Base-by-base conservation (phyloP, 2,329 filamentous ascomycete genomes). In the Pseudocercospora fuligena region DNA sequence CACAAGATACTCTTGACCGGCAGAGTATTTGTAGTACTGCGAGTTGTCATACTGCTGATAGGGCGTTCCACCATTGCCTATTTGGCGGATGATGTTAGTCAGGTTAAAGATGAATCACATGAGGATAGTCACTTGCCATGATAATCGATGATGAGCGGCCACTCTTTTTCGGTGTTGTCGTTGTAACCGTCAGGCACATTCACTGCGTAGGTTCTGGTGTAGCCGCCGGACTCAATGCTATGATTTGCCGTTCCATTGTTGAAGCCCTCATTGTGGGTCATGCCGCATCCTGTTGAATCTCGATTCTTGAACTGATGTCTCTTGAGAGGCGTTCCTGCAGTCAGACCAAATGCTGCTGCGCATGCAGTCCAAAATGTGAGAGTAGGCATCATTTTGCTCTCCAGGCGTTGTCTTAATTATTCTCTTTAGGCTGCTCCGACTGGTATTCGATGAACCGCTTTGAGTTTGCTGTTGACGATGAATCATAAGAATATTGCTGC, bases 101-200 rank as follows among this genome's bases (percentile, higher is more conserved):
- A 25, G 23, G 4, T 31, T 19, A 3, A 19, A 6, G 6, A 7
- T 25, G 19, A 21, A 25, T 82, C 9, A 19, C 29, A 16, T 21
- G 14, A 25, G 9, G 33, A n/a, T 9, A 9, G 14, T 19, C 14
- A 58, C 56, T 40, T 40, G 33, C 56, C 84, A 64, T 85, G 83
- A 69, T 81, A 85, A 5, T 84, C 84, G 36, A 86, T 75, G 40
- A 85, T 82, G 29, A 86, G 63, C 8, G 73, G 70, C 62, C 71
- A 71, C 47, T 29, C 19, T 21, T 68, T 70, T 40, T 64, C 61
- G 2, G 64, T 46, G 40, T 68, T 51, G 14, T 68, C 23, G 51
- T 74, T 70, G 64, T 76, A 76, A 19, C 56, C 40, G n/a, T 59
- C 12, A 5, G 74, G 73, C 6, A 75, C 69, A 23, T 73, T 69